phyloP scores from a whole-genome alignment of 2,329 filamentous ascomycete genomes.

The Stromatinia cepivora region DNA sequence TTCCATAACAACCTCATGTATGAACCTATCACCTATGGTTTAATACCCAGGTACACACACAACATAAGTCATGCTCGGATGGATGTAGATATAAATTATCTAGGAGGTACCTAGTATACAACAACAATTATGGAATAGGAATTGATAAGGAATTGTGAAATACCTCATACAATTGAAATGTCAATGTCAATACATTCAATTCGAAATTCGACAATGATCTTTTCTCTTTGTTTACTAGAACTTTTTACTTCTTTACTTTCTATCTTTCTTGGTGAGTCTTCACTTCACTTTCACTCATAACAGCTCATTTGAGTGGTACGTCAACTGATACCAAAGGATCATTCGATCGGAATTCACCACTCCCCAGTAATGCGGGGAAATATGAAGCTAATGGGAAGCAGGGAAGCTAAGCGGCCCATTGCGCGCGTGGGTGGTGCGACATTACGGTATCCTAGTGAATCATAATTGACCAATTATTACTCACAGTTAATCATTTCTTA shows the following conservation, averaged over 20 bases:
- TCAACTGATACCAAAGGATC: neutral
- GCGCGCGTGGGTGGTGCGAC: neutral
- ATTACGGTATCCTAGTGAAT: too few species aligned
- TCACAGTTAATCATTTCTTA: neutral
- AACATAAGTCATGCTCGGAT: neutral
- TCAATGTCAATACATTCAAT: too few species aligned
- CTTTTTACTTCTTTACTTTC: neutral
- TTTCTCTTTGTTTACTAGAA: neutral
- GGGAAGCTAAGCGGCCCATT: conserved; percentile 3
- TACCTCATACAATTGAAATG: neutral
- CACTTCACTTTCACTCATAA: conserved; percentile 1
- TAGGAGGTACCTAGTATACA: neutral
- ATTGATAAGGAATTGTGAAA: neutral
- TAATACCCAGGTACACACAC: too few species aligned
- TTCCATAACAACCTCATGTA: too few species aligned
- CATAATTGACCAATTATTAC: neutral
- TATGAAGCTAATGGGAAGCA: neutral
- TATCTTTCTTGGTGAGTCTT: neutral
- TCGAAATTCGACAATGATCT: neutral
- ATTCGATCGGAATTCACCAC: conserved; percentile 11
- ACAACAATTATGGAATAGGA: neutral
- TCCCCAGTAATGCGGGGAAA: conserved; percentile 14
- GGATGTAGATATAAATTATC: neutral
- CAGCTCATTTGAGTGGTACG: neutral
- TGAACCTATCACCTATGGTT: too few species aligned